phyloP scores from a whole-genome alignment of 768 basidiomycete genomes.

The Trametes punicea region DNA sequence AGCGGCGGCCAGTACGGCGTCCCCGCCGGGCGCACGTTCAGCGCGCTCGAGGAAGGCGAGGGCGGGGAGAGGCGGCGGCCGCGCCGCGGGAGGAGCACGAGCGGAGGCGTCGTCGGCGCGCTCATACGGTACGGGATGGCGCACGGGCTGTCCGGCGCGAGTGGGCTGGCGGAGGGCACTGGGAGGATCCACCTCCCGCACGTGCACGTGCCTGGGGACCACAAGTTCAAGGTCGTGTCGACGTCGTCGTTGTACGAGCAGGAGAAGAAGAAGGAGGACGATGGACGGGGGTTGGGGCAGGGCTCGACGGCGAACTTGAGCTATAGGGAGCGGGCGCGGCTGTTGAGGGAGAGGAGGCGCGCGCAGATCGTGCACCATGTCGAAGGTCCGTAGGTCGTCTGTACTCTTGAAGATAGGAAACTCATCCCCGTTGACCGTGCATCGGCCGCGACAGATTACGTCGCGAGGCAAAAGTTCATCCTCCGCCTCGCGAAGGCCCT shows the following conservation, averaged over 20 bases:
- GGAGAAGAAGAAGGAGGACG: not conserved
- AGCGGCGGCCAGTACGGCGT: not conserved
- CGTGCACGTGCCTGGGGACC: not conserved
- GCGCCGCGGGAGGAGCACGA: not conserved
- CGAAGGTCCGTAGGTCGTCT: constrained; percentile 18
- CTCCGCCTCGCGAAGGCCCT: constrained; percentile 84
- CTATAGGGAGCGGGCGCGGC: constrained; percentile 13
- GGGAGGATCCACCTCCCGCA: not conserved
- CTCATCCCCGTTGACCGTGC: not conserved
- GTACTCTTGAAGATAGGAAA: no score
- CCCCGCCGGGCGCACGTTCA: constrained; percentile 9
- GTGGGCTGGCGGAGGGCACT: not conserved
- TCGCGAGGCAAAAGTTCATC: constrained; percentile 58
- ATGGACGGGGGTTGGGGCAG: not conserved
- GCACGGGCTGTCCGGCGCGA: not conserved
- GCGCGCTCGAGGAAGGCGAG: constrained; percentile 12
- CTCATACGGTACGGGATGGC: constrained; percentile 10
- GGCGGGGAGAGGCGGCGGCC: not conserved
- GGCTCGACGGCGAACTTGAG: not conserved
- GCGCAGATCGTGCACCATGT: constrained; percentile 22
- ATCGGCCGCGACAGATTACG: constrained; percentile 1
- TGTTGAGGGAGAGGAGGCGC: constrained; percentile 17
- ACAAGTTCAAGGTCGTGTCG: not conserved
- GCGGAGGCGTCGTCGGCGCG: constrained; percentile 12
- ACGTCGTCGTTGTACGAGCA: constrained; percentile 4